phyloP scores from a whole-genome alignment of 2,329 filamentous ascomycete species.

The Coniochaeta sp. region DNA sequence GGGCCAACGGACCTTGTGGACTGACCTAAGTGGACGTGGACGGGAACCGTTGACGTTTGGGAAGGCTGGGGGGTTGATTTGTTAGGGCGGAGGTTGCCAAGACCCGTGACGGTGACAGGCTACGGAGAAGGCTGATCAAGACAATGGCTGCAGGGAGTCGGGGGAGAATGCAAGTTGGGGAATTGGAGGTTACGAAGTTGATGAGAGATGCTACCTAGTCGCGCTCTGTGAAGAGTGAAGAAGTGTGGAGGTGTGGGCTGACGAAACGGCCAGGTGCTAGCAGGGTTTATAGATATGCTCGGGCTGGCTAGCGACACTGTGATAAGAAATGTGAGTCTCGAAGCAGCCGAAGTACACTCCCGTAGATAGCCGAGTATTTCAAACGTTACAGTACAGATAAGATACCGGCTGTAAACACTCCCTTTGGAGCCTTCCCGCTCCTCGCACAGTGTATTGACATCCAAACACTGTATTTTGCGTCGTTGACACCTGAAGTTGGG shows the following conservation, averaged over 20 bases:
- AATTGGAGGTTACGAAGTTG: too few relatives aligned
- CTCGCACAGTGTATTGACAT: background rate
- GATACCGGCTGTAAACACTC: too few relatives aligned
- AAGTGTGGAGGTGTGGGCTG: background rate
- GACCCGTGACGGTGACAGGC: background rate
- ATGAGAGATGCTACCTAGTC: too few relatives aligned
- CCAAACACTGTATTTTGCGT: too few relatives aligned
- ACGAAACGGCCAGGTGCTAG: background rate
- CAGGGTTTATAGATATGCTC: background rate
- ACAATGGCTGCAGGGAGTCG: background rate
- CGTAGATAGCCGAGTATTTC: background rate
- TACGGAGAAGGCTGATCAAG: conserved; percentile 3
- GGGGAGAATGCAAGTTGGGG: background rate
- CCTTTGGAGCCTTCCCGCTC: background rate
- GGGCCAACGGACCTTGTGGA: background rate
- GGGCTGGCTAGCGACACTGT: too few relatives aligned
- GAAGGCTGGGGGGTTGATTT: background rate
- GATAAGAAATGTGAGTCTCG: too few relatives aligned
- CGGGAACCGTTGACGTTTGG: background rate
- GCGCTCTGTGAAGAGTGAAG: background rate
- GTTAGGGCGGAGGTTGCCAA: background rate
- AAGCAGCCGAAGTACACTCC: background rate
- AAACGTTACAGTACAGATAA: too few relatives aligned
- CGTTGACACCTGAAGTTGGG: background rate
- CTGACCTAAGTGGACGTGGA: background rate